phyloP scores from a whole-genome alignment of 352 stramenopile species.

The Globisporangium carolinianum region DNA sequence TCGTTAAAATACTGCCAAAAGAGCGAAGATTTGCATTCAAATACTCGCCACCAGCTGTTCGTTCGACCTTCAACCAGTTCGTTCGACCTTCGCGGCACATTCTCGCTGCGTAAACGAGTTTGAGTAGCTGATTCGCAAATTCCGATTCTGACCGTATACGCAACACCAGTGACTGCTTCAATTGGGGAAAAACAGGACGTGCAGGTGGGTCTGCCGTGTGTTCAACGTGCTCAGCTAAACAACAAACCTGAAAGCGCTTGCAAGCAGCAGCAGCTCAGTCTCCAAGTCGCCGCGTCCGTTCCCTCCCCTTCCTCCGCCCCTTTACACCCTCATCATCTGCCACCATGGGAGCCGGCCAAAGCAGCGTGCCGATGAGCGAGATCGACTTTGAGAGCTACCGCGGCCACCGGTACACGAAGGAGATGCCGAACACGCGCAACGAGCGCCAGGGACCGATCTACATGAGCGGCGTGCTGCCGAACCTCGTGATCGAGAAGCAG shows the following conservation, averaged over 20 bases:
- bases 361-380: slow-evolving; percentile 36
- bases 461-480: slow-evolving; percentile 5
- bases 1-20: too few species aligned
- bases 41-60: too few species aligned
- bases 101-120: background rate
- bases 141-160: background rate
- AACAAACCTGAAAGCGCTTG: background rate
- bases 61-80: background rate
- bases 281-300: background rate
- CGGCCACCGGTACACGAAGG: slow-evolving; percentile 17
- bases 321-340: background rate
- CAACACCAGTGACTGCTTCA: background rate
- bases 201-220: background rate
- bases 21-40: too few species aligned
- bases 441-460: slow-evolving; percentile 16
- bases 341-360: slow-evolving; percentile 39
- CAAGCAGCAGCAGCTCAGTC: background rate
- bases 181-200: background rate
- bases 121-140: background rate
- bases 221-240: background rate
- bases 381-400: slow-evolving; percentile 39
- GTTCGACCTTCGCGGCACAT: background rate
- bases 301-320: background rate
- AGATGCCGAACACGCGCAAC: slow-evolving; percentile 17
- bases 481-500: slow-evolving; percentile 7